Percentiles rank a stretch among this genome's conserved stretches.
Evolutionary conservation across 345 rosid species (phyloP).

Genomic region (Sapria himalayana): DNA sequence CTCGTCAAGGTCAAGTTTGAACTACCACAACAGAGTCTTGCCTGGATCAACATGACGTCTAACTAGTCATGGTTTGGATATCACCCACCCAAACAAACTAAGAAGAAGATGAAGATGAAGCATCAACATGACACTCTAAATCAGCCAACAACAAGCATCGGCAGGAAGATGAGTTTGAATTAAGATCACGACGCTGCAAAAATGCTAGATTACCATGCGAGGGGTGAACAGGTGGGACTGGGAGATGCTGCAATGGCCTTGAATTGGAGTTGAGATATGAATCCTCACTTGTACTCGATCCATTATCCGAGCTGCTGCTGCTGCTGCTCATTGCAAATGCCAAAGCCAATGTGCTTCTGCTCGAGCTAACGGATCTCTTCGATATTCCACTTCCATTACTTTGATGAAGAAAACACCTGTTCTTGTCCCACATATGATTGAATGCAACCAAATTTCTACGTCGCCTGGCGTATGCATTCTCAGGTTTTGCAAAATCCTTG

Average conservation of each 20-base stretch:
- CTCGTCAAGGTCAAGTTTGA: too few relatives aligned
- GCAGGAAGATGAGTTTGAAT: conserved; percentile 20
- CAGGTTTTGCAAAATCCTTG: conserved; percentile 55
- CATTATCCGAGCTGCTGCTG: conserved; percentile 32
- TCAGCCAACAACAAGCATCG: conserved; percentile 43
- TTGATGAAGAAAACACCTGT: conserved; percentile 11
- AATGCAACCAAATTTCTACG: conserved; percentile 41
- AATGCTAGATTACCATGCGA: conserved; percentile 13
- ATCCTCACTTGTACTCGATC: conserved; percentile 35
- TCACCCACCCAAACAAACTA: too few relatives aligned
- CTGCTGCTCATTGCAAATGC: conserved; percentile 48
- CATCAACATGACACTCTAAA: conserved; percentile 23
- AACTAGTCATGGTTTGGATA: too few relatives aligned
- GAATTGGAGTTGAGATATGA: conserved; percentile 24
- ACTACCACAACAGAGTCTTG: too few relatives aligned
- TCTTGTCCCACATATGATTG: conserved; percentile 45
- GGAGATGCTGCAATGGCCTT: conserved; percentile 34
- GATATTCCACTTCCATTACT: conserved; percentile 29
- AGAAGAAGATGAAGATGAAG: not conserved
- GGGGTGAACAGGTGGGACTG: conserved; percentile 78
- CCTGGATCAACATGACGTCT: too few relatives aligned
- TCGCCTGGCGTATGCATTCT: conserved; percentile 33
- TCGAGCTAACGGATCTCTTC: conserved; percentile 34
- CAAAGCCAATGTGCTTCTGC: conserved; percentile 47
- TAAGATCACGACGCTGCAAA: conserved; percentile 8